phyloP scores from a whole-genome alignment of 2,329 filamentous ascomycete species.

The Fusarium sp. region DNA sequence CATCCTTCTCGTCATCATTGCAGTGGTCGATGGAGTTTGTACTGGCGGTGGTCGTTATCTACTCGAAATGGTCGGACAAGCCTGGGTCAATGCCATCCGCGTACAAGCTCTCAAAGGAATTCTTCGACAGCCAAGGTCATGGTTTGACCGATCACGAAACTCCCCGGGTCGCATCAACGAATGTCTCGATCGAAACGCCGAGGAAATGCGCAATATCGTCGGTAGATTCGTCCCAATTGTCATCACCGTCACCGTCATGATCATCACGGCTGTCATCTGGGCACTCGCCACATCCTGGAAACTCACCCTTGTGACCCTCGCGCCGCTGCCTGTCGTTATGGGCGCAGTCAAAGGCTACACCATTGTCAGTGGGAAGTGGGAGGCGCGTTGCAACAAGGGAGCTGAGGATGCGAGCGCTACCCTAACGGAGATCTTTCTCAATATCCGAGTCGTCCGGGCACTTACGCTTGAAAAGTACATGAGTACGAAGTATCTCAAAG shows the following conservation, averaged over 20 bases:
- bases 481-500: conserved; percentile 70
- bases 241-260: conserved; percentile 77
- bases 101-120: conserved; percentile 77
- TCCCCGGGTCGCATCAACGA: conserved; percentile 75
- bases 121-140: conserved; percentile 81
- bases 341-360: conserved; percentile 76
- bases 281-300: conserved; percentile 83
- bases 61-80: conserved; percentile 79
- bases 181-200: conserved; percentile 83
- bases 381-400: conserved; percentile 75
- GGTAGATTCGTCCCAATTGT: conserved; percentile 82
- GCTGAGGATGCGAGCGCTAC: conserved; percentile 69
- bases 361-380: conserved; percentile 78
- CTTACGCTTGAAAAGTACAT: conserved; percentile 83
- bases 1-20: conserved; percentile 76
- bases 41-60: conserved; percentile 78
- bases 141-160: conserved; percentile 82
- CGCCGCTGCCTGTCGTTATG: conserved; percentile 77
- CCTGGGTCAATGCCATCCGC: conserved; percentile 83
- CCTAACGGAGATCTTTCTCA: conserved; percentile 81
- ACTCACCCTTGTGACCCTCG: conserved; percentile 82
- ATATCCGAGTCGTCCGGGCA: conserved; percentile 83
- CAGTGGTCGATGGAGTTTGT: conserved; percentile 74
- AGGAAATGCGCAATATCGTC: conserved; percentile 89
- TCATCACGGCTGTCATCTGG: conserved; percentile 80